A percentile compares a stretch with the other conserved stretches of the same genome.
phyloP scores from a whole-genome alignment of 345 rosid genomes.

The Syzygium aromaticum region DNA sequence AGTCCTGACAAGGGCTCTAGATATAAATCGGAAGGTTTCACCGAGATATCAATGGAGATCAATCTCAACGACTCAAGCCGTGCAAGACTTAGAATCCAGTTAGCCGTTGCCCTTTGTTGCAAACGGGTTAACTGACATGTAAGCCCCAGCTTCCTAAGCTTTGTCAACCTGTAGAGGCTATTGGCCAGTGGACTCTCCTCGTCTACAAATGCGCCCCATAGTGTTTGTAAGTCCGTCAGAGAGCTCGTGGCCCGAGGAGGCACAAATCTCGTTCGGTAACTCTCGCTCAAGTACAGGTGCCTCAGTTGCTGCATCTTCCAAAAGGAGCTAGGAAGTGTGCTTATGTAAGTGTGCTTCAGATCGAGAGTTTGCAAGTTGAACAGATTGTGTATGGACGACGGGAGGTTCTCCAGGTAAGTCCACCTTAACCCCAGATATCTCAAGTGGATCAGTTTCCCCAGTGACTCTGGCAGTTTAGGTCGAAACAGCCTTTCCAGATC shows the following conservation, averaged over 20 bases:
- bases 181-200: background rate
- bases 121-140: slow-evolving; percentile 9
- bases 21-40: no score
- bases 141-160: slow-evolving; percentile 20
- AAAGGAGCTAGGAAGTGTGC: slow-evolving; percentile 9
- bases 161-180: background rate
- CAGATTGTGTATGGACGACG: slow-evolving; percentile 11
- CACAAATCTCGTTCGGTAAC: background rate
- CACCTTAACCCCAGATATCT: slow-evolving; percentile 23
- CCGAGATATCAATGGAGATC: slow-evolving; percentile 3
- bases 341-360: slow-evolving; percentile 24
- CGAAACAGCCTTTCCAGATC: slow-evolving; percentile 23
- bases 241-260: background rate
- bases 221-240: slow-evolving; percentile 8
- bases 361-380: slow-evolving; percentile 25
- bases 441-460: slow-evolving; percentile 6
- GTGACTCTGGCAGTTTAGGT: slow-evolving; percentile 11
- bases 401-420: slow-evolving; percentile 16
- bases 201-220: slow-evolving; percentile 19
- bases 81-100: background rate
- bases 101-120: background rate
- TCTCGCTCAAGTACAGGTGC: slow-evolving; percentile 14
- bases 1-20: no score
- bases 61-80: slow-evolving; percentile 13
- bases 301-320: slow-evolving; percentile 8